Evolutionary conservation across 1,284 basidiomycete species (phyloP).

Genomic region (Trichosporon sp.): DNA sequence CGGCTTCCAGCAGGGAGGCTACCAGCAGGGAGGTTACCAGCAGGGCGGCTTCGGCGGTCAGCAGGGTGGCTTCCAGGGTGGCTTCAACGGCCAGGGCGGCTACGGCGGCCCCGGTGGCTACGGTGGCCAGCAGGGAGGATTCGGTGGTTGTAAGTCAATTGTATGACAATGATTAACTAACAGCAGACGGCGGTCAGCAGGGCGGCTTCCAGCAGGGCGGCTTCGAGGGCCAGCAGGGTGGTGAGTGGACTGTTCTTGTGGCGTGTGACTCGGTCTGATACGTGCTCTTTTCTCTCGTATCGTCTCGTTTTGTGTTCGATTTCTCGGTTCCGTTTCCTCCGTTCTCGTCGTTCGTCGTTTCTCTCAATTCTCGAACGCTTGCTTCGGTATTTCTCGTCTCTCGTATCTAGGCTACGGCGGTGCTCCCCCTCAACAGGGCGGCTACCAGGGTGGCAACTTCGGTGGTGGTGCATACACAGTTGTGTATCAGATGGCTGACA

Average conservation of each 20-base stretch:
- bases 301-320: constrained; percentile 3
- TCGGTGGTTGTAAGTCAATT: constrained; percentile 27
- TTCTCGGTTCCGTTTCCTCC: neutral
- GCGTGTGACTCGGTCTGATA: constrained; percentile 1
- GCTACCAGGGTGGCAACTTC: constrained; percentile 28
- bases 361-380: constrained; percentile 3
- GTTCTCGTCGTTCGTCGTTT: constrained; percentile 3
- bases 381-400: neutral
- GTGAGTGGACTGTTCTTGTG: constrained; percentile 16
- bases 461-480: constrained; percentile 19
- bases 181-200: constrained; percentile 26
- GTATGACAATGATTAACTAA: neutral
- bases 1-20: constrained; percentile 39
- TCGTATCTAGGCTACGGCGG: constrained; percentile 16
- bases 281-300: constrained; percentile 4
- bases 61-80: constrained; percentile 42
- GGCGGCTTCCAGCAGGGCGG: constrained; percentile 49
- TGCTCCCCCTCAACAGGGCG: constrained; percentile 15
- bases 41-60: constrained; percentile 30
- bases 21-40: constrained; percentile 47
- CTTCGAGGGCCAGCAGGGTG: constrained; percentile 34
- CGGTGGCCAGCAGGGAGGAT: constrained; percentile 46
- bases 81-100: constrained; percentile 44
- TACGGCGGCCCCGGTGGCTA: constrained; percentile 45
- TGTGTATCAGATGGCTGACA: constrained; percentile 12